A percentile compares a stretch with the other conserved stretches of the same genome.
These are phyloP conservation scores for Ceratobasidium papillatum DNA, from an alignment of 1,284 basidiomycete genomes.

Conservation along the genomic window DNA sequence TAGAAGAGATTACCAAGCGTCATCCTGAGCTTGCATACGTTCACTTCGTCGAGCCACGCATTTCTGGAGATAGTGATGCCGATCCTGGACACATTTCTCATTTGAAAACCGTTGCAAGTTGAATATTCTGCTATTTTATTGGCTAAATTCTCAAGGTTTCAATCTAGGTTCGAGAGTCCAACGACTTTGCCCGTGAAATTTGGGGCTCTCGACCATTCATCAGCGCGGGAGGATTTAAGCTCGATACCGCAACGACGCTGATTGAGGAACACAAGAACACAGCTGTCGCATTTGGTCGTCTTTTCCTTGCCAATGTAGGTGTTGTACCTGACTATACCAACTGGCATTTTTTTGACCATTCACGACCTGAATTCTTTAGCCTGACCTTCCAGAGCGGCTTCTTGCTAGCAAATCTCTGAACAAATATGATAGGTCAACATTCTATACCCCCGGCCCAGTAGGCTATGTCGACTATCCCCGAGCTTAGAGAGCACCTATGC, in stretches of 20 bases:
- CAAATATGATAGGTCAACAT: conserved; percentile 2
- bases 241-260: neutral
- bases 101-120: too few relatives aligned
- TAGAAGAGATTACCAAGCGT: conserved; percentile 55
- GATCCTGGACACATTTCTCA: too few relatives aligned
- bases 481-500: too few relatives aligned
- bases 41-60: conserved; percentile 49
- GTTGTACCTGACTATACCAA: too few relatives aligned
- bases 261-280: neutral
- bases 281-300: conserved; percentile 9
- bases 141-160: neutral
- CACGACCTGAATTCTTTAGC: neutral
- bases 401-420: neutral
- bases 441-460: neutral
- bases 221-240: conserved; percentile 56
- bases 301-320: conserved; percentile 34
- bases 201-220: conserved; percentile 55
- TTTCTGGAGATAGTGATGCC: conserved; percentile 46
- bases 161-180: conserved; percentile 41
- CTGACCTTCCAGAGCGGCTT: conserved; percentile 24
- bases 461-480: conserved; percentile 33
- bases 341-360: neutral
- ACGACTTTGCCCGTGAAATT: conserved; percentile 42
- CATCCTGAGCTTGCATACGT: conserved; percentile 55
- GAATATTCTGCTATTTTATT: neutral